Conservation (phyloP, 257 asterid genomes). For the Solanum boliviense region DNA sequence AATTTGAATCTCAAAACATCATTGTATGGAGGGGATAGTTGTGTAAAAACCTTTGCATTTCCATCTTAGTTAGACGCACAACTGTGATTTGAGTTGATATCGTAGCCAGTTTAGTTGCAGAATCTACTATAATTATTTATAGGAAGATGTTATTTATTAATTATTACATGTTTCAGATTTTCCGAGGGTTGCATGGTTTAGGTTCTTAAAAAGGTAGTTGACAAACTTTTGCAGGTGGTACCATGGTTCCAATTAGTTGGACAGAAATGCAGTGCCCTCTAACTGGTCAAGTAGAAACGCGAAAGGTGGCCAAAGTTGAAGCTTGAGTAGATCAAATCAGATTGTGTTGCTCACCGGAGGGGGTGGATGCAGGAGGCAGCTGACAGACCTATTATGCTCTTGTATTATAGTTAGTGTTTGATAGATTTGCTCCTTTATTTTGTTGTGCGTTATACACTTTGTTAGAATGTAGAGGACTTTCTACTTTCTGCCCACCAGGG, state of each 20-base stretch:
- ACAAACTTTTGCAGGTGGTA: conserved; percentile 40
- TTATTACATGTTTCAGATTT: background rate
- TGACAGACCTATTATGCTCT: background rate
- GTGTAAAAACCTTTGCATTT: background rate
- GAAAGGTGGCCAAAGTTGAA: conserved; percentile 82
- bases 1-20: background rate
- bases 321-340: conserved; percentile 15
- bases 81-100: background rate
- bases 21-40: background rate
- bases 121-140: background rate
- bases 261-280: conserved; percentile 94
- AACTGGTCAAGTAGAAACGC: conserved; percentile 75
- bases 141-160: background rate
- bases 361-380: background rate
- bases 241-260: conserved; percentile 92
- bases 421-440: background rate
- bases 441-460: background rate
- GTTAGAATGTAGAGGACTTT: background rate
- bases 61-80: background rate
- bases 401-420: background rate
- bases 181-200: background rate
- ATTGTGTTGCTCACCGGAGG: background rate
- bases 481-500: background rate
- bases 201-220: background rate
- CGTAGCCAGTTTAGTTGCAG: background rate